A percentile compares a stretch with the other conserved stretches of the same genome.
These are phyloP conservation scores for Camillea tinctor DNA, from an alignment of 2,329 filamentous ascomycete genomes.

Conservation along the genomic window DNA sequence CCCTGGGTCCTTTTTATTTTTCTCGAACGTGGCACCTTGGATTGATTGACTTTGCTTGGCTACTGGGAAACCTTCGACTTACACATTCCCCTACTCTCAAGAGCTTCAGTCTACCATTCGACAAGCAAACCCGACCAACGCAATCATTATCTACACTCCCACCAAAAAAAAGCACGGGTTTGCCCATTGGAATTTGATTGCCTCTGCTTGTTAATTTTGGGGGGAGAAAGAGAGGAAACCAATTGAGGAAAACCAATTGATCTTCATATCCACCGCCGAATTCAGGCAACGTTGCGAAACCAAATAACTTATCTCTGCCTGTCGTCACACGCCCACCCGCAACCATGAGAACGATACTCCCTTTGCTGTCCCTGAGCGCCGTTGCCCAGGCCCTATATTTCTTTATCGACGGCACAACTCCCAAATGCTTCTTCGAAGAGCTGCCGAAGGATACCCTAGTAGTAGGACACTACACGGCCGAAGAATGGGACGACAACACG, in stretches of 20 bases:
- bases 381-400: slow-evolving; percentile 86
- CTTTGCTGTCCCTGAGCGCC: slow-evolving; percentile 64
- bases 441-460: slow-evolving; percentile 96
- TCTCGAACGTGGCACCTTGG: slow-evolving; percentile 56
- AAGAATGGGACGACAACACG: slow-evolving; percentile 74
- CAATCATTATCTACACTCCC: slow-evolving; percentile 1
- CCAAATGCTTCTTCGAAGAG: slow-evolving; percentile 98
- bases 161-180: background rate
- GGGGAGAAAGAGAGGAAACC: too few relatives aligned
- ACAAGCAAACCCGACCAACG: background rate
- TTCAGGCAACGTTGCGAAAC: too few relatives aligned
- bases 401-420: slow-evolving; percentile 80
- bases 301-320: too few relatives aligned
- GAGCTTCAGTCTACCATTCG: slow-evolving; percentile 10
- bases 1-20: slow-evolving; percentile 31
- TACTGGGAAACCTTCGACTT: slow-evolving; percentile 3
- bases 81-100: too few relatives aligned
- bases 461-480: slow-evolving; percentile 85
- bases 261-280: background rate
- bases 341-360: slow-evolving; percentile 59
- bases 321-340: background rate
- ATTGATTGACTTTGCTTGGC: background rate
- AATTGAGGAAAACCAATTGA: background rate
- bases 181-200: background rate
- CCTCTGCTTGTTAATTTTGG: background rate